Evolutionary conservation across 176 grass and related monocot species (phyloP).

Genomic region (sorghum (Sorghum bicolor)): DNA sequence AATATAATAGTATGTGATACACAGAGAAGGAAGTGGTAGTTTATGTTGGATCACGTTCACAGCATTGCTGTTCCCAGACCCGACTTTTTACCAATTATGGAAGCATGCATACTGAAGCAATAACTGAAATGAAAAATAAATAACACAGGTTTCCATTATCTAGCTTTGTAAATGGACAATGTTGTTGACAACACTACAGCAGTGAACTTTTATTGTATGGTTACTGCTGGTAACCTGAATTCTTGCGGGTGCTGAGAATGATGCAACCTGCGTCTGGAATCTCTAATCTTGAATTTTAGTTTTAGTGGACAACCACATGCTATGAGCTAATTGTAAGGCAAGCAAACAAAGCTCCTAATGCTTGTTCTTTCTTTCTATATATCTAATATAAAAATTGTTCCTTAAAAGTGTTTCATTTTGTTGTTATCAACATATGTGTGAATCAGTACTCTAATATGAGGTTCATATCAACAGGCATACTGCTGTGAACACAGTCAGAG

Average conservation of each 20-base stretch:
- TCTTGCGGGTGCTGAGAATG: neutral
- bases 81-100: neutral
- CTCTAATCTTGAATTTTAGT: neutral
- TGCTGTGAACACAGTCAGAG: constrained; percentile 44
- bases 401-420: neutral
- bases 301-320: neutral
- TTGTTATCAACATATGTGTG: neutral
- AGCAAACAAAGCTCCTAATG: neutral
- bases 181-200: neutral
- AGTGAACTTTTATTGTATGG: neutral
- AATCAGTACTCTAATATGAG: neutral
- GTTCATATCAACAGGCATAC: constrained; percentile 46
- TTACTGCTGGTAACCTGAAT: neutral
- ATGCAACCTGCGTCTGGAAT: neutral
- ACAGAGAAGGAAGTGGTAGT: neutral
- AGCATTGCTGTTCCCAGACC: neutral
- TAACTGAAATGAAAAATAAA: neutral
- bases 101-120: neutral
- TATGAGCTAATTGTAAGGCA: neutral
- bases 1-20: neutral
- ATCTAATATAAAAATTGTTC: neutral
- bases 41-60: neutral
- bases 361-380: neutral
- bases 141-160: neutral
- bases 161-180: neutral